phyloP scores from a whole-genome alignment of 2,329 filamentous ascomycete genomes.

The Talaromyces funiculosus region DNA sequence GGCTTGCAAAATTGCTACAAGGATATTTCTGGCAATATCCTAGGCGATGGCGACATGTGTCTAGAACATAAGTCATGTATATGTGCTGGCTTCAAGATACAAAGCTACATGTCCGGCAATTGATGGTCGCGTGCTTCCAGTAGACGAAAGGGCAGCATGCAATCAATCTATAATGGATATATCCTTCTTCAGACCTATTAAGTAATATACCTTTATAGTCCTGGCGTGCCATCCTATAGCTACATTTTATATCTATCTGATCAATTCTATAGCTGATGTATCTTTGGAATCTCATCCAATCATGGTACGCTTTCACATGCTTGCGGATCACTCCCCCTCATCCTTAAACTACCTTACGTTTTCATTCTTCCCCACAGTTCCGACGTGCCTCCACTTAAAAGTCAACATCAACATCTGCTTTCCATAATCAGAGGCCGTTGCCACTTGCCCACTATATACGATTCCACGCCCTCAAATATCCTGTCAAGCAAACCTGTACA shows the following conservation, averaged over 20 bases:
- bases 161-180: not conserved
- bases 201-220: not conserved
- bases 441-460: not conserved
- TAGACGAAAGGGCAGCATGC: not conserved
- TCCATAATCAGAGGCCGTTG: not conserved
- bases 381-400: not conserved
- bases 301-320: not conserved
- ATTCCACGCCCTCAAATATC: too few relatives aligned
- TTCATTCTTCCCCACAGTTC: constrained; percentile 1
- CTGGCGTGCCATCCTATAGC: not conserved
- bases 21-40: not conserved
- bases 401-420: not conserved
- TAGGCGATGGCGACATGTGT: not conserved
- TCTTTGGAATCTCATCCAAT: not conserved
- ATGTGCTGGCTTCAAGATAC: not conserved
- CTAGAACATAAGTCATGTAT: not conserved
- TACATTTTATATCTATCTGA: not conserved
- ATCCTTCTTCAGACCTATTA: not conserved
- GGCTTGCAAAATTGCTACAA: too few relatives aligned
- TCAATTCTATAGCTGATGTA: not conserved
- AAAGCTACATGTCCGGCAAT: not conserved
- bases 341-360: not conserved
- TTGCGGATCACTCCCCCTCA: not conserved
- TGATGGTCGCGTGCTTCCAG: not conserved
- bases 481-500: too few relatives aligned